Conservation (phyloP, 176 grass and related monocot species). For the Musa acuminata region DNA sequence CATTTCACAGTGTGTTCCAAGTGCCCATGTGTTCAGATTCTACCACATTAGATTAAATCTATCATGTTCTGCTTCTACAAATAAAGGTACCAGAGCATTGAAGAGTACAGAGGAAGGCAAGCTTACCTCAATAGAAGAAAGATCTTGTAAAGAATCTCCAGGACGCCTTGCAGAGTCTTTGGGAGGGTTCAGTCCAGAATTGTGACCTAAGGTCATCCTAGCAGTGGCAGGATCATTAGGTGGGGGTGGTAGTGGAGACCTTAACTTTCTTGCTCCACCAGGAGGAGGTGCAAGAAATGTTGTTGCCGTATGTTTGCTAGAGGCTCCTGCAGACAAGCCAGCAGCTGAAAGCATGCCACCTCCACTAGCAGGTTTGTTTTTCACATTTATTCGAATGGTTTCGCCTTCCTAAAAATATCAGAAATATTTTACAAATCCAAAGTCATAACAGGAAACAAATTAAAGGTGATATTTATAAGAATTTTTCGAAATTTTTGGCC, state of each 20-base stretch:
- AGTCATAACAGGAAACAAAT: too few relatives aligned
- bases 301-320: conserved; percentile 40
- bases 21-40: too few relatives aligned
- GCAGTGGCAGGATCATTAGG: conserved; percentile 76
- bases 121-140: conserved; percentile 79
- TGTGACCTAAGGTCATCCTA: conserved; percentile 54
- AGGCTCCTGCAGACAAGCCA: conserved; percentile 50
- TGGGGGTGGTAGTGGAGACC: conserved; percentile 80
- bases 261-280: conserved; percentile 62
- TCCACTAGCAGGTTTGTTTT: conserved; percentile 71
- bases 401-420: conserved; percentile 61
- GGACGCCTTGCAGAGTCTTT: conserved; percentile 45
- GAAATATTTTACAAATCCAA: too few relatives aligned
- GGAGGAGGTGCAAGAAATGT: conserved; percentile 73
- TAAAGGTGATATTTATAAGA: too few relatives aligned
- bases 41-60: too few relatives aligned
- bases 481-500: too few relatives aligned
- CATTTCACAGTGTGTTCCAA: too few relatives aligned
- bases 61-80: too few relatives aligned
- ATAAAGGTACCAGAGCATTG: too few relatives aligned
- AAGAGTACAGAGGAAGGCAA: too few relatives aligned
- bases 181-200: conserved; percentile 25
- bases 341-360: conserved; percentile 71
- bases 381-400: conserved; percentile 97
- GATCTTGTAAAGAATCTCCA: conserved; percentile 62